Percentiles rank a stretch among this genome's conserved stretches.
phyloP scores from a whole-genome alignment of 805 yeast species.

The Teunomyces barrocoloradensis region DNA sequence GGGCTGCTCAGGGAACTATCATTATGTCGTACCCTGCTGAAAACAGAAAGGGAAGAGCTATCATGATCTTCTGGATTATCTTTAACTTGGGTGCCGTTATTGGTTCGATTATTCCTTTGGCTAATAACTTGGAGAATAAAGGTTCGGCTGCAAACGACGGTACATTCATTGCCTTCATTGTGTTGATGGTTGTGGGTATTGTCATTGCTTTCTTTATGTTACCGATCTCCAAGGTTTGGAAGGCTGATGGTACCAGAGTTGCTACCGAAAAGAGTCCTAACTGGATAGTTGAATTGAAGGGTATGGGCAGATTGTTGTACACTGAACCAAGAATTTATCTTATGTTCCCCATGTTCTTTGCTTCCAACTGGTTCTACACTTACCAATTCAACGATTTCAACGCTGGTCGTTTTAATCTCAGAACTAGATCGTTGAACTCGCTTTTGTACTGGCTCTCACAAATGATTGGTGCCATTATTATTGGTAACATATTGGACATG shows the following conservation, averaged over 20 bases:
- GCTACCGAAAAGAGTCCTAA: constrained; percentile 44
- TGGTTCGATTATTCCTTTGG: constrained; percentile 58
- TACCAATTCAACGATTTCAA: constrained; percentile 61
- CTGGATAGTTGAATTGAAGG: constrained; percentile 44
- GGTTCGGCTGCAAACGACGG: constrained; percentile 41
- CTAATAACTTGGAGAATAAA: constrained; percentile 43
- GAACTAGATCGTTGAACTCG: constrained; percentile 62
- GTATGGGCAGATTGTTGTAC: constrained; percentile 35
- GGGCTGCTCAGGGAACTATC: constrained; percentile 61
- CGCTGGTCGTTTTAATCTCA: constrained; percentile 52
- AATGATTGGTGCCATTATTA: constrained; percentile 52
- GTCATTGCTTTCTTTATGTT: constrained; percentile 45
- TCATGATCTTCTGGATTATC: constrained; percentile 58
- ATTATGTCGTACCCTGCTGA: constrained; percentile 59
- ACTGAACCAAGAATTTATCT: constrained; percentile 45
- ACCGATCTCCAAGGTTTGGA: constrained; percentile 49
- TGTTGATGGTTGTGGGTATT: constrained; percentile 48
- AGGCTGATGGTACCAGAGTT: constrained; percentile 50
- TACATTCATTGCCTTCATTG: constrained; percentile 54
- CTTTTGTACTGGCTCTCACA: constrained; percentile 60
- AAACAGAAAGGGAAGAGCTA: constrained; percentile 48
- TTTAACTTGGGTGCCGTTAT: constrained; percentile 63
- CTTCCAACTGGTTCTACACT: constrained; percentile 66
- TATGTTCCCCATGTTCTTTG: constrained; percentile 59
- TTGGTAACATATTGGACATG: constrained; percentile 51